These are phyloP conservation scores for Trypanosoma cruzi DNA, from an alignment of 208 protist species.

Conservation along the genomic window DNA sequence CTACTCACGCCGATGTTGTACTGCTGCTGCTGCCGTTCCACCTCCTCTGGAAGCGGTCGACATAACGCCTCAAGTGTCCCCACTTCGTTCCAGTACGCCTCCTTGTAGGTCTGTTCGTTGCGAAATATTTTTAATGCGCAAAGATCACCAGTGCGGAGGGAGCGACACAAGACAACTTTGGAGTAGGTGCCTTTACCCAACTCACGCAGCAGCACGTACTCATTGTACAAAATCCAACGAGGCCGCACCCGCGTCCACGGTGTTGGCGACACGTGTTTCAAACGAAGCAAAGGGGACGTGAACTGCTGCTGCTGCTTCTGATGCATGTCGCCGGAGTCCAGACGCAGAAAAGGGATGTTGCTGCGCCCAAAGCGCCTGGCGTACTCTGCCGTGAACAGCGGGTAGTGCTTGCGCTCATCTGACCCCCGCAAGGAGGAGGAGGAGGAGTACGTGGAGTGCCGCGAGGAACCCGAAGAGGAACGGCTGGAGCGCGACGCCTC, in stretches of 20 bases:
- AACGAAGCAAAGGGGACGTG: conserved; percentile 1
- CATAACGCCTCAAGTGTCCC: conserved; percentile 44
- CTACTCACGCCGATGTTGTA: conserved; percentile 12
- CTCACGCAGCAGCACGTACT: conserved; percentile 54
- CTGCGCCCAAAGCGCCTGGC: conserved; percentile 40
- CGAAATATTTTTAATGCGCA: conserved; percentile 85
- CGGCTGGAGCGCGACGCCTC: not conserved
- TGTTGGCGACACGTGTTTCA: not conserved
- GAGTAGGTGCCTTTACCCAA: conserved; percentile 85
- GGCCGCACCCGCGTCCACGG: not conserved
- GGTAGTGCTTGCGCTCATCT: conserved; percentile 48
- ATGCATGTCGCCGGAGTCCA: conserved; percentile 17
- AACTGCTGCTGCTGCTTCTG: not conserved
- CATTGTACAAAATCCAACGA: conserved; percentile 61
- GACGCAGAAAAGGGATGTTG: conserved; percentile 52
- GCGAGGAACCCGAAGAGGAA: not conserved
- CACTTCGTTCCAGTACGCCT: conserved; percentile 79
- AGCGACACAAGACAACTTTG: conserved; percentile 67
- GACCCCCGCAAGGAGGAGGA: not conserved
- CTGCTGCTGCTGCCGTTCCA: conserved; percentile 18
- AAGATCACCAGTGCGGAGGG: conserved; percentile 22
- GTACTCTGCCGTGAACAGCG: conserved; percentile 61
- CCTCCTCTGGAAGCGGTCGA: conserved; percentile 18
- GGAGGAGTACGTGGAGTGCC: not conserved
- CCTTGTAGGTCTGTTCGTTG: conserved; percentile 60